Evolutionary conservation across 1,284 basidiomycete genomes (phyloP), one percentile per base, ranked within the genome.

Genomic region (Leccinum pachyderme): DNA sequence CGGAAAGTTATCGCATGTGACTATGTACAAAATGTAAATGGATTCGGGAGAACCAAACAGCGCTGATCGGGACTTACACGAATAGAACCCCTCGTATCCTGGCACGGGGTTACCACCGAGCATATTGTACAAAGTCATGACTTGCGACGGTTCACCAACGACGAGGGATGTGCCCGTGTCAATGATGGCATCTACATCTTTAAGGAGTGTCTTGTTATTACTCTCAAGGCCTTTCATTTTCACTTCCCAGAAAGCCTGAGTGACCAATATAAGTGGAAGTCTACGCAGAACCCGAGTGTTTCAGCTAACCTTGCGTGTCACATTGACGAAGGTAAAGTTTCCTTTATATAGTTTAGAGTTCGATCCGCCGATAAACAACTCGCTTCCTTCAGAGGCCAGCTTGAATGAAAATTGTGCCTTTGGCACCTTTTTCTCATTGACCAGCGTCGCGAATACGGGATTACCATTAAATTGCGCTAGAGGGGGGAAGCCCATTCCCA

Each of bases 81-180:
- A 45, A 37, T 63, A 63, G 29, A 11, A 57, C 6, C 51, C 59
- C 4, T 44, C 5, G 7, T 49, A 49, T n/a, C 5, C 27, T 11
- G 60, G 22, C 4, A 47, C 51, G 9, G 33, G 18, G 2, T 6
- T 50, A 9, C 60, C 63, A 6, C 57, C 56, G 9, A 65, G 37
- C 9, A 11, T 5, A 1, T 11, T 24, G 45, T 55, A 45, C 33
- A 66, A 18, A 4, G 7, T 1, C 5, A 28, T 12, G 8, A 63
- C 63, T 1, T 54, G 4, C 6, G 24, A 54, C 2, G 45, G 7
- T 4, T 1, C 0, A 15, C 29, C 77, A 7, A 79, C 62, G 61
- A 85, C 73, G 57, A 83, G 63, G 45, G 81, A 80, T 13, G 79
- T 79, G 43, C 78, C 78, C 4, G 77, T 76, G 65, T 78, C 74